Evolutionary conservation across 192 early-diverging fungal species (phyloP).

Genomic region (Entomortierella lignicola): DNA sequence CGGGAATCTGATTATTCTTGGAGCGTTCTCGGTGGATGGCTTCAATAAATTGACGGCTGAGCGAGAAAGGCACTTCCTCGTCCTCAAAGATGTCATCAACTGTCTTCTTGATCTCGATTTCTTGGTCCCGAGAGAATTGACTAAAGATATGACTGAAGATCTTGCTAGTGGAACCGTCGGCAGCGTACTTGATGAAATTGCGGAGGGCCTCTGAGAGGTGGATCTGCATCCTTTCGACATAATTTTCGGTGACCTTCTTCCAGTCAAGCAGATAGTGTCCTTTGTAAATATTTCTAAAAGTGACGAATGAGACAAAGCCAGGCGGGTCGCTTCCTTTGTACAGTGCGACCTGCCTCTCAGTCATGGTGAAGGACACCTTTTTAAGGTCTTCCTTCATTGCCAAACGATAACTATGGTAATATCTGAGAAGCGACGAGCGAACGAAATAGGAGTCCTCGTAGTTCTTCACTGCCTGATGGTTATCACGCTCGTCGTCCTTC

Average conservation of each 20-base stretch:
- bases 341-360: background rate
- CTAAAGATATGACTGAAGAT: constrained; percentile 13
- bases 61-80: constrained; percentile 18
- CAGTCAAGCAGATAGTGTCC: constrained; percentile 14
- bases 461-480: no score
- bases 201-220: no score
- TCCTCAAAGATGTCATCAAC: constrained; percentile 28
- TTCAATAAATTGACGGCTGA: constrained; percentile 17
- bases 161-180: background rate
- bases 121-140: constrained; percentile 20
- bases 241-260: constrained; percentile 9
- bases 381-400: constrained; percentile 18
- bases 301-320: constrained; percentile 36
- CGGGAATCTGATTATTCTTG: background rate
- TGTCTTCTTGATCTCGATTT: constrained; percentile 6
- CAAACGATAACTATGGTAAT: constrained; percentile 12
- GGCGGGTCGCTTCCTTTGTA: constrained; percentile 43
- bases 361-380: constrained; percentile 14
- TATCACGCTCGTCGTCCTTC: no score
- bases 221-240: constrained; percentile 18
- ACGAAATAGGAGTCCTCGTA: constrained; percentile 4
- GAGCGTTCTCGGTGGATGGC: constrained; percentile 4
- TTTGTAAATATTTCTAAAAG: constrained; percentile 34
- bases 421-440: constrained; percentile 17
- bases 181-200: background rate